These are phyloP conservation scores for Heliocybe sulcata DNA, from an alignment of 1,284 basidiomycete species.

Conservation along the genomic window DNA sequence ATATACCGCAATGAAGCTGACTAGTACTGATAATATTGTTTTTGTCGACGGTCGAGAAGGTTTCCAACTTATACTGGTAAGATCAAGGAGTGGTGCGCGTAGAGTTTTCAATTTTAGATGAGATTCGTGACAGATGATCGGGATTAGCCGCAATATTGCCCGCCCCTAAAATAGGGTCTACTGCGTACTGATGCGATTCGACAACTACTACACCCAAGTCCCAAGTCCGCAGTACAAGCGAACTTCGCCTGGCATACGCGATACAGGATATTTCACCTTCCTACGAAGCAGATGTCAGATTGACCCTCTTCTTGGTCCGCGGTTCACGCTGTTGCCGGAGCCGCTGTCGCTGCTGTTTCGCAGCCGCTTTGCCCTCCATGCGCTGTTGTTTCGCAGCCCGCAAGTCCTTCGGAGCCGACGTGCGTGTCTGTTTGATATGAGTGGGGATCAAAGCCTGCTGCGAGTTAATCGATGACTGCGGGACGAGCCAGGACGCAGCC, in stretches of 20 bases:
- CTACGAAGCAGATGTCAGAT: not conserved
- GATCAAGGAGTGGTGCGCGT: too few species aligned
- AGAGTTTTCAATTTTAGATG: too few species aligned
- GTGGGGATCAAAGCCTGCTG: slow-evolving; percentile 50
- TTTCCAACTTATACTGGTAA: not conserved
- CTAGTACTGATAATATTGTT: not conserved
- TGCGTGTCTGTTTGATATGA: slow-evolving; percentile 82
- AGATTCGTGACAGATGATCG: too few species aligned
- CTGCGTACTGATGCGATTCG: too few species aligned
- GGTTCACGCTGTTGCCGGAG: slow-evolving; percentile 18
- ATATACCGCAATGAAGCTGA: not conserved
- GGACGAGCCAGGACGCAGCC: slow-evolving; percentile 57
- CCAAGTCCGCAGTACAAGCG: too few species aligned
- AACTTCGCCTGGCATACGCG: too few species aligned
- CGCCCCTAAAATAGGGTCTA: too few species aligned
- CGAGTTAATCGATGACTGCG: slow-evolving; percentile 8
- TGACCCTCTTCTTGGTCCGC: slow-evolving; percentile 3
- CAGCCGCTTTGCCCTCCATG: slow-evolving; percentile 43
- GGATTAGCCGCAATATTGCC: too few species aligned
- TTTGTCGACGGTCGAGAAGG: not conserved
- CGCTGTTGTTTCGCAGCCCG: slow-evolving; percentile 62
- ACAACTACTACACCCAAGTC: too few species aligned
- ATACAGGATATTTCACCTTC: too few species aligned
- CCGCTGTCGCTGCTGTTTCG: slow-evolving; percentile 35
- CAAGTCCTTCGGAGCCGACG: slow-evolving; percentile 75